Conservation (phyloP, 1,139 yeast species). For the Pichia terricola region DNA sequence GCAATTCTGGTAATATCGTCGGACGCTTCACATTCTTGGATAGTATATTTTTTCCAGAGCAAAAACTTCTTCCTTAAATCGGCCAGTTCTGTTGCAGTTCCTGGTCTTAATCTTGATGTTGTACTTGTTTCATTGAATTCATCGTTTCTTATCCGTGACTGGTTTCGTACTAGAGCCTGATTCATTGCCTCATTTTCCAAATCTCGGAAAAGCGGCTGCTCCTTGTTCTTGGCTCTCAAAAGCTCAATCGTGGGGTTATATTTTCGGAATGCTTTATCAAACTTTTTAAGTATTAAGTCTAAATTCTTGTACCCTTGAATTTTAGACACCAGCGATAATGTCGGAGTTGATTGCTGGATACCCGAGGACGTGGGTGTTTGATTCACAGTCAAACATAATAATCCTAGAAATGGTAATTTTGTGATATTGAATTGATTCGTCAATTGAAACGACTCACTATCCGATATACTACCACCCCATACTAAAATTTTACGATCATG, state of each 20-base stretch:
- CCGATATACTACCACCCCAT: slow-evolving; percentile 85
- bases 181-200: slow-evolving; percentile 78
- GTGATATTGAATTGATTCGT: slow-evolving; percentile 69
- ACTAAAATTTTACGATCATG: slow-evolving; percentile 45
- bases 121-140: not conserved
- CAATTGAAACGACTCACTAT: slow-evolving; percentile 77
- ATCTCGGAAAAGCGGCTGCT: slow-evolving; percentile 35
- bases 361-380: slow-evolving; percentile 55
- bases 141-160: slow-evolving; percentile 3
- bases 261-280: slow-evolving; percentile 37
- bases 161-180: slow-evolving; percentile 52
- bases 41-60: slow-evolving; percentile 34
- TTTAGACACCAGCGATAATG: slow-evolving; percentile 53
- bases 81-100: slow-evolving; percentile 11
- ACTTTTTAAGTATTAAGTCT: slow-evolving; percentile 30
- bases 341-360: slow-evolving; percentile 40
- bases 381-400: slow-evolving; percentile 47
- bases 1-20: slow-evolving; percentile 42
- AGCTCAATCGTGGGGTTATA: slow-evolving; percentile 53
- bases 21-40: slow-evolving; percentile 27
- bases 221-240: slow-evolving; percentile 25
- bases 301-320: slow-evolving; percentile 44
- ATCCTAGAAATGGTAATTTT: slow-evolving; percentile 71
- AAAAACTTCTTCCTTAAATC: slow-evolving; percentile 29
- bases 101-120: no score